Base-by-base conservation (phyloP, 2,329 filamentous ascomycete genomes). In the Amauroascus verrucosus region DNA sequence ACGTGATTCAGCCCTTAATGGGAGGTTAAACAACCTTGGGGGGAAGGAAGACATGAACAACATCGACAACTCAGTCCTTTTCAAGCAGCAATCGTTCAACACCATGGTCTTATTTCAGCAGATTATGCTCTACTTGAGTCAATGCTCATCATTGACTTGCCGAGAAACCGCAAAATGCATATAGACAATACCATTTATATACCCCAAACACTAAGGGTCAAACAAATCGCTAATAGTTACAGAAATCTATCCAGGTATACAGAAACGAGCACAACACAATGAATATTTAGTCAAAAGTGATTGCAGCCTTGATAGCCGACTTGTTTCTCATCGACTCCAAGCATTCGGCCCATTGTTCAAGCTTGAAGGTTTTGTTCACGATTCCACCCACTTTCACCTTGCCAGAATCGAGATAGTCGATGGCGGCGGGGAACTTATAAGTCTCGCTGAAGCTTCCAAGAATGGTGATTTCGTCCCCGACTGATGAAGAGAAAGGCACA, bases 381-480 rank as follows among this genome's bases (percentile, higher is more conserved):
- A 88, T 85, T 3, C 84, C 83, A 50, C 77, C 72, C 48, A 85
- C 69, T 57, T 67, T 69, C 41, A 73, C 64, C 61, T 71, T 70
- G 44, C 67, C 69, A 2, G 64, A 66, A 59, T 72, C 71, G 46
- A 76, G 68, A 58, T 79, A 79, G 60, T 76, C 73, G 57, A 79
- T 76, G 43, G 76, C 76, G 46, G 76, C 74, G 16, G 76, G 82
- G 75, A 85, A 85, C 76, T 84, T 85, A 70, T 82, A 84, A 22
- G 82, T 84, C 68, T 86, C 83, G 46, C 81, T 85, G 72, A 87
- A 88, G 50, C 80, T 84, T 24, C 84, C 83, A 51, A 87, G 72
- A 60, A 88, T 85, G 59, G 82, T 86, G 61, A 88, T 84, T 67
- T 87, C 84, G 58, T 78, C 74, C 40, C 74, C 74, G 40, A 73